Percentiles rank a stretch among this genome's conserved stretches.
Evolutionary conservation across 1,284 basidiomycete species (phyloP).

Genomic region (Porodaedalea pini): DNA sequence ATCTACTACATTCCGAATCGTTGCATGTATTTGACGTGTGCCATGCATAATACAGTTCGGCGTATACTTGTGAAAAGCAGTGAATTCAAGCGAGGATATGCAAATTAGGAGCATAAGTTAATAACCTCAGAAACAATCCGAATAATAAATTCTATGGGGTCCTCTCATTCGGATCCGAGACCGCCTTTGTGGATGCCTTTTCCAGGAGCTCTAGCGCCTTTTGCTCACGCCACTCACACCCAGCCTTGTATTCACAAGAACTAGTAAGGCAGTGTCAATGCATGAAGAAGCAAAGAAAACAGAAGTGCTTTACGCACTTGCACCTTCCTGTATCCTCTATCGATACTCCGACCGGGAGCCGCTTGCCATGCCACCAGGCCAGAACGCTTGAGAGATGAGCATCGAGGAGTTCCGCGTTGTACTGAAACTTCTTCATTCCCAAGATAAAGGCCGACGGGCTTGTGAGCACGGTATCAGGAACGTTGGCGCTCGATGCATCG

Average conservation of each 20-base stretch:
- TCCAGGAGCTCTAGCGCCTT: slow-evolving; percentile 47
- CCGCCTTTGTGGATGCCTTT: neutral
- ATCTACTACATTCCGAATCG: no score
- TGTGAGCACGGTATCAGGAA: slow-evolving; percentile 19
- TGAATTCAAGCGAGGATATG: neutral
- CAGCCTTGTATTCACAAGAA: slow-evolving; percentile 73
- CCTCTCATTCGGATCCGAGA: neutral
- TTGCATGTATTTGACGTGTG: no score
- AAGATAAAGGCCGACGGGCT: slow-evolving; percentile 45
- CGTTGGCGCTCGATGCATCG: neutral
- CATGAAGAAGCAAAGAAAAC: slow-evolving; percentile 14
- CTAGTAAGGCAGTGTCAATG: slow-evolving; percentile 35
- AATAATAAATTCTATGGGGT: no score
- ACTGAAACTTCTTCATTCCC: slow-evolving; percentile 59
- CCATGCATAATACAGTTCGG: no score
- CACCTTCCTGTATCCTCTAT: slow-evolving; percentile 62
- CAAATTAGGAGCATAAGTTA: no score
- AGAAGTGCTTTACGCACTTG: slow-evolving; percentile 44
- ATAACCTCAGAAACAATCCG: no score
- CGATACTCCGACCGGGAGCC: slow-evolving; percentile 66
- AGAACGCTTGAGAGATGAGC: slow-evolving; percentile 55
- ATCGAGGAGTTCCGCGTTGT: slow-evolving; percentile 57
- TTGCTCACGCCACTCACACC: slow-evolving; percentile 80
- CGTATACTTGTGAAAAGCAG: no score
- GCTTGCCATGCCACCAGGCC: slow-evolving; percentile 71